These are phyloP conservation scores for Chlamydomonas sp. DNA, from an alignment of 139 green algal genomes.

Conservation along the genomic window DNA sequence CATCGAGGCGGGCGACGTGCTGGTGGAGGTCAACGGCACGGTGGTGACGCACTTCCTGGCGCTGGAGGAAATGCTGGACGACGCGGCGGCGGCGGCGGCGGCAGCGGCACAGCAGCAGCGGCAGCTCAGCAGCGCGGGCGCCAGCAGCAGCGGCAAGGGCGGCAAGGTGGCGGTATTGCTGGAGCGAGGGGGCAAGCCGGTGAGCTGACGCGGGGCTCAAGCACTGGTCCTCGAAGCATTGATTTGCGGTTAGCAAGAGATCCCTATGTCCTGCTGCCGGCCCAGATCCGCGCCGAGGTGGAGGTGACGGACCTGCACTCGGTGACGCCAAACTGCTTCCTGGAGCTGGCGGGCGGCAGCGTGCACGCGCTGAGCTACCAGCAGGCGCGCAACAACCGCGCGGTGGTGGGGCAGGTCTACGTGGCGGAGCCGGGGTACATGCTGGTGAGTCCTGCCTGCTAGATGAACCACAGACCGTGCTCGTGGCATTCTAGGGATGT, in stretches of 20 bases:
- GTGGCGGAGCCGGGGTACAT: slow-evolving; percentile 85
- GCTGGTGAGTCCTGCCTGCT: slow-evolving; percentile 36
- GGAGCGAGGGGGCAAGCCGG: slow-evolving; percentile 67
- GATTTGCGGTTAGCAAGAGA: no score
- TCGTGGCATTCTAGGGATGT: no score
- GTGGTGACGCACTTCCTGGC: slow-evolving; percentile 84
- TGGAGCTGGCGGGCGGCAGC: slow-evolving; percentile 82
- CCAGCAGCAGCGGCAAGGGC: background rate
- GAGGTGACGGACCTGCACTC: slow-evolving; percentile 82
- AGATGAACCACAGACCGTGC: no score
- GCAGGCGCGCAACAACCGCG: slow-evolving; percentile 83
- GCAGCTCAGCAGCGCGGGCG: background rate
- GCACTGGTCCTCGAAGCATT: no score
- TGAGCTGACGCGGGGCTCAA: slow-evolving; percentile 23
- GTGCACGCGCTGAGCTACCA: slow-evolving; percentile 92
- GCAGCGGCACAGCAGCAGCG: background rate
- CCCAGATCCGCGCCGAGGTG: slow-evolving; percentile 36
- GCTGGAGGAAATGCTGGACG: slow-evolving; percentile 87
- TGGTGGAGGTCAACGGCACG: slow-evolving; percentile 72
- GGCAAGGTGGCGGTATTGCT: slow-evolving; percentile 63
- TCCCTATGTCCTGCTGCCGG: background rate
- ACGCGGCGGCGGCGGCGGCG: slow-evolving; percentile 47
- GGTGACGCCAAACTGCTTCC: slow-evolving; percentile 79
- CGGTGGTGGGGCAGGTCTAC: slow-evolving; percentile 76
- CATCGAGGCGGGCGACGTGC: slow-evolving; percentile 90